Evolutionary conservation across 768 basidiomycete genomes (phyloP).

Genomic region (Macrolepiota fuliginosa): DNA sequence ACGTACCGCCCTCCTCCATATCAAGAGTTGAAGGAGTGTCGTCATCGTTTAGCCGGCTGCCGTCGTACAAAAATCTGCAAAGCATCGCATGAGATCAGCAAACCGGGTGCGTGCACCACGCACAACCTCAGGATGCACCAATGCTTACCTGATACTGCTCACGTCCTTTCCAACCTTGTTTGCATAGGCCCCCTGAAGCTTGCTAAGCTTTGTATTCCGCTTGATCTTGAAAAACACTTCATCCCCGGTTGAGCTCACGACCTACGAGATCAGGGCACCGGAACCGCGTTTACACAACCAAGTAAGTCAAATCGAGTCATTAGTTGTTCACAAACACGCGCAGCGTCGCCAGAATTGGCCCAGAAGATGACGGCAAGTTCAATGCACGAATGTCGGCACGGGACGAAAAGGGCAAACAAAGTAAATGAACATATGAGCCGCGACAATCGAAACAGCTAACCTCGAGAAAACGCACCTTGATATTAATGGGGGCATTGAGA

Average conservation of each 20-base stretch:
- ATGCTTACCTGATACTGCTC: constrained; percentile 75
- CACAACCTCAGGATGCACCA: constrained; percentile 7
- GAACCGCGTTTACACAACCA: constrained; percentile 7
- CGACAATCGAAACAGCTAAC: too few relatives aligned
- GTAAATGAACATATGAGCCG: not conserved
- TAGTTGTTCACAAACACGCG: not conserved
- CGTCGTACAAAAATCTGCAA: constrained; percentile 87
- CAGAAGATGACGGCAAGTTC: not conserved
- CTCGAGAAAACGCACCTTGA: constrained; percentile 50
- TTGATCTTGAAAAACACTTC: constrained; percentile 99
- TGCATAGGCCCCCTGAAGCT: constrained; percentile 91
- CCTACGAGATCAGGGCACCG: constrained; percentile 40
- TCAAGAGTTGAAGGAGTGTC: constrained; percentile 84
- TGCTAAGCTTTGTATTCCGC: constrained; percentile 86
- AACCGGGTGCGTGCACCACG: not conserved
- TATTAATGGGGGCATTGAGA: constrained; percentile 66
- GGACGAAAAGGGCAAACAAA: not conserved
- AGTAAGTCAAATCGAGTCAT: not conserved
- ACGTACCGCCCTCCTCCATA: constrained; percentile 85
- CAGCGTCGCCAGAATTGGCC: not conserved
- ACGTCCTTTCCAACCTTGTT: constrained; percentile 92
- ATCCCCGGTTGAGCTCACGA: constrained; percentile 72
- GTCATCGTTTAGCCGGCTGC: constrained; percentile 78
- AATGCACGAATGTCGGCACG: not conserved
- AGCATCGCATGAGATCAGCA: constrained; percentile 10